These are phyloP conservation scores for Ceriops decandra DNA, from an alignment of 345 rosid genomes.

Conservation along the genomic window DNA sequence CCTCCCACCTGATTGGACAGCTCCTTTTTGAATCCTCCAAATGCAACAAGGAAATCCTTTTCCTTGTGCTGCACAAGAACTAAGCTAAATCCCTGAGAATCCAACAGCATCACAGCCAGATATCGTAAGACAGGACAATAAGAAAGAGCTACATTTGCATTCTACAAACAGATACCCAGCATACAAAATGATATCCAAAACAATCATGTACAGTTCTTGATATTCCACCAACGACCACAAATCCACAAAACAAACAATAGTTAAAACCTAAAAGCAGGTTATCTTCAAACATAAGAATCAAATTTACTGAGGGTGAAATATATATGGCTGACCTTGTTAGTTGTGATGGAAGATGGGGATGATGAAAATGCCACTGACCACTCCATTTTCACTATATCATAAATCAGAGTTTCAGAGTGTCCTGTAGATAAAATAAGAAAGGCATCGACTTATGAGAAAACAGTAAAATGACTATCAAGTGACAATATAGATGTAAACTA, in stretches of 20 bases:
- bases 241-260: neutral
- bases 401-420: conserved; percentile 79
- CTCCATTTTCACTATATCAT: conserved; percentile 65
- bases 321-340: conserved; percentile 54
- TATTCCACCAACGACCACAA: neutral
- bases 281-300: neutral
- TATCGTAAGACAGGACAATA: neutral
- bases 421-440: conserved; percentile 42
- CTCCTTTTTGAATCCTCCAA: conserved; percentile 85
- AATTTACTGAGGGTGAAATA: neutral
- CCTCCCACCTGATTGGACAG: conserved; percentile 82
- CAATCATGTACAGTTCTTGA: neutral
- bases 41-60: conserved; percentile 88
- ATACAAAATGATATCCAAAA: neutral
- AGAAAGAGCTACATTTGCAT: neutral
- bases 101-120: conserved; percentile 1
- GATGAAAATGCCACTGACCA: conserved; percentile 82
- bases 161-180: neutral
- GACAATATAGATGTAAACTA: neutral
- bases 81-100: conserved; percentile 78
- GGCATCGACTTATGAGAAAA: neutral
- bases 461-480: neutral
- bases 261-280: neutral
- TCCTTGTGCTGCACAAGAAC: conserved; percentile 87
- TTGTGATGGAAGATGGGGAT: conserved; percentile 63